phyloP scores from a whole-genome alignment of 129 eudicot genomes.

The Mikania micrantha region DNA sequence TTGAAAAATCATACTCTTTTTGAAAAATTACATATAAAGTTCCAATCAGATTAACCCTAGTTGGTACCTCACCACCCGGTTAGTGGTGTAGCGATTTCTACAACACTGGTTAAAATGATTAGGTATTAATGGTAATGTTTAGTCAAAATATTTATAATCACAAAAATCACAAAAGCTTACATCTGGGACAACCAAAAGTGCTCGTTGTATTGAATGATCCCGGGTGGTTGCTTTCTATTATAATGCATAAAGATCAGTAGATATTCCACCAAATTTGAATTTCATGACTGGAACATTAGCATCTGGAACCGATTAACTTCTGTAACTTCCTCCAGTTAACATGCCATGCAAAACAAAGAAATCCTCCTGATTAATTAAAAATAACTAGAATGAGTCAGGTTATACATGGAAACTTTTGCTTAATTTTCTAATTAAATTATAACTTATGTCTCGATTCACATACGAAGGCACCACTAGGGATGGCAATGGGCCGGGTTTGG shows the following conservation, averaged over 20 bases:
- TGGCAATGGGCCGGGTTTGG: too few species aligned
- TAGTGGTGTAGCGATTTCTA: too few species aligned
- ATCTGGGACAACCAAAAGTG: constrained; percentile 74
- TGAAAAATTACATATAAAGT: too few species aligned
- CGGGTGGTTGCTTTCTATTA: too few species aligned
- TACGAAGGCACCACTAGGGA: constrained; percentile 88
- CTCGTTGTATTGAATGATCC: too few species aligned
- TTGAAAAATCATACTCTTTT: too few species aligned
- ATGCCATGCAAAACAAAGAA: constrained; percentile 54
- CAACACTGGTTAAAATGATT: too few species aligned
- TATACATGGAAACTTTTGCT: neutral
- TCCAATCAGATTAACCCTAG: too few species aligned
- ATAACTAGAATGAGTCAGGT: neutral
- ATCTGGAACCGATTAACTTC: constrained; percentile 85
- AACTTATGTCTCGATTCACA: constrained; percentile 78
- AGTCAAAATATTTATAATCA: neutral
- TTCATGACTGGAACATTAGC: constrained; percentile 95
- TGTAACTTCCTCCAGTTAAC: constrained; percentile 66
- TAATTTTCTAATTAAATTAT: neutral
- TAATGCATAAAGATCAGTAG: constrained; percentile 89
- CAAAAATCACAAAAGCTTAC: constrained; percentile 32
- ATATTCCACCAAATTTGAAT: constrained; percentile 73
- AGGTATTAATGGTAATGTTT: too few species aligned
- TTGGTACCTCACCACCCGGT: too few species aligned
- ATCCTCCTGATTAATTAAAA: constrained; percentile 39